These are phyloP conservation scores for Scopulariopsis brevicaulis DNA, from an alignment of 2,329 filamentous ascomycete species.

Conservation along the genomic window DNA sequence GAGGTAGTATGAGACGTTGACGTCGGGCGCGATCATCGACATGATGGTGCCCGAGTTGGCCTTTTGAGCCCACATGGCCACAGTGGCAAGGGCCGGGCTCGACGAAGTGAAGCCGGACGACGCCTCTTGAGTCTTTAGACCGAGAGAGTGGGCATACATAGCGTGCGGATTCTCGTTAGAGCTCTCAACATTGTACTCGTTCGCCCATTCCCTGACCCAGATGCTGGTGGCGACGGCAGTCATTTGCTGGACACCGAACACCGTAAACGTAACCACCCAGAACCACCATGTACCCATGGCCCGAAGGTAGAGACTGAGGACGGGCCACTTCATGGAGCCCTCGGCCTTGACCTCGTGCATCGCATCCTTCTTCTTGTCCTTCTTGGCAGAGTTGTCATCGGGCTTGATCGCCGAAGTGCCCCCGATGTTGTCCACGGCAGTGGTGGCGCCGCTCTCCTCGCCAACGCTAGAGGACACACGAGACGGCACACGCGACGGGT, in stretches of 20 bases:
- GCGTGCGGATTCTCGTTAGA: background rate
- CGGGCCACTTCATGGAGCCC: constrained; percentile 78
- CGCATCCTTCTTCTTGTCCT: constrained; percentile 35
- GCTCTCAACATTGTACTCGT: constrained; percentile 50
- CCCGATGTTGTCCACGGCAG: constrained; percentile 35
- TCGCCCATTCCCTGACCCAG: constrained; percentile 94
- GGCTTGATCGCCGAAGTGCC: constrained; percentile 33
- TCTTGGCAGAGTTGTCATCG: constrained; percentile 33
- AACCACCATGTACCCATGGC: constrained; percentile 98
- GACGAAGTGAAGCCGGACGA: background rate
- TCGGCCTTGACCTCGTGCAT: constrained; percentile 69
- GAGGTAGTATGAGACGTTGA: constrained; percentile 78
- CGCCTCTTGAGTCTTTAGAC: background rate
- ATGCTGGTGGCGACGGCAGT: constrained; percentile 80
- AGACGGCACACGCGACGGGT: constrained; percentile 64
- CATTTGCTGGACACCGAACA: constrained; percentile 76
- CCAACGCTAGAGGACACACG: constrained; percentile 66
- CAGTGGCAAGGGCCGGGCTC: background rate
- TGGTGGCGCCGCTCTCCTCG: constrained; percentile 47
- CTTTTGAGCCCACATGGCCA: constrained; percentile 1
- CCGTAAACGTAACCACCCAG: constrained; percentile 64
- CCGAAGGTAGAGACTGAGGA: constrained; percentile 73
- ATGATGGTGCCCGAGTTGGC: constrained; percentile 4
- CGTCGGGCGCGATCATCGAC: constrained; percentile 26
- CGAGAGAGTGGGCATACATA: background rate